Conservation (phyloP, 73 alveolate species). For the Paramecium tetraurelia region DNA sequence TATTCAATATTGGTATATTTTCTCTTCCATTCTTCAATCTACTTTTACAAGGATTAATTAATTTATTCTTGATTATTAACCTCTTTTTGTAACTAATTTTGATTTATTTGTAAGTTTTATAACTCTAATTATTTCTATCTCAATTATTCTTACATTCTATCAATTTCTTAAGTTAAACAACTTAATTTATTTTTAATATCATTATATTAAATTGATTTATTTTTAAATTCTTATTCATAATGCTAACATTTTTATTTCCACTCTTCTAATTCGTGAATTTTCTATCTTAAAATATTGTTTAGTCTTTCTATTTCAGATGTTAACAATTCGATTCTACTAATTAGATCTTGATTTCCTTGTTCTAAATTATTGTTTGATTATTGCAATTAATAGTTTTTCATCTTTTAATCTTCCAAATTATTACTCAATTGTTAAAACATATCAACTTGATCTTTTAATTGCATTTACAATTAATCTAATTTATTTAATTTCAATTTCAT, state of each 20-base stretch:
- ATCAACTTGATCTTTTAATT: constrained; percentile 9
- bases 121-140: constrained; percentile 13
- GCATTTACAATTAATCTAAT: neutral
- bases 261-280: constrained; percentile 17
- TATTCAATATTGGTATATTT: neutral
- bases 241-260: neutral
- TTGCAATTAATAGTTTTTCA: neutral
- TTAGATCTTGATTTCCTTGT: neutral
- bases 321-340: neutral
- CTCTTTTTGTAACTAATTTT: neutral
- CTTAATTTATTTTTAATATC: neutral
- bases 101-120: neutral
- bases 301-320: constrained; percentile 18
- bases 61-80: neutral
- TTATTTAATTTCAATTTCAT: neutral
- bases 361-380: neutral
- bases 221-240: neutral
- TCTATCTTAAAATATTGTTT: neutral
- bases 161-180: constrained; percentile 1
- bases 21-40: constrained; percentile 42
- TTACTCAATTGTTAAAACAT: neutral
- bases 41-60: neutral
- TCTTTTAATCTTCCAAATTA: constrained; percentile 19
- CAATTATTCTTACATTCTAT: constrained; percentile 26
- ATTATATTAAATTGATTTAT: neutral